phyloP scores from a whole-genome alignment of 2,329 filamentous ascomycete genomes.

The Fusarium irregulare region DNA sequence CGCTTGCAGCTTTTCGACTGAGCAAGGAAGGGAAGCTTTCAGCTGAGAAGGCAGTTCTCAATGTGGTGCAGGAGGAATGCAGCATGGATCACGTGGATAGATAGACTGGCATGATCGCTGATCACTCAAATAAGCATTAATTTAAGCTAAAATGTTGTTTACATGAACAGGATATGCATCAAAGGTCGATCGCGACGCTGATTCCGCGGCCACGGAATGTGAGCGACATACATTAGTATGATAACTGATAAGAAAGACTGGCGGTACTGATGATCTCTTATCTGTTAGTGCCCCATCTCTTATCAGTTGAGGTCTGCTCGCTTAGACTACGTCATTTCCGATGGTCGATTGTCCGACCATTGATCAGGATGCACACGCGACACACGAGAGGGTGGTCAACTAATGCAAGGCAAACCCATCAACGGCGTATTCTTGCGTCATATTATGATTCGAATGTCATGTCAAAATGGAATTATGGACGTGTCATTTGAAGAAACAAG shows the following conservation, averaged over 20 bases:
- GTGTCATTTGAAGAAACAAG: neutral
- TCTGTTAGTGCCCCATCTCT: neutral
- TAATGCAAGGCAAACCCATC: conserved; percentile 14
- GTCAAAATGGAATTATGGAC: neutral
- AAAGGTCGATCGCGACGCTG: neutral
- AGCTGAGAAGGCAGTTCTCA: conserved; percentile 9
- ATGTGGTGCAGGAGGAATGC: neutral
- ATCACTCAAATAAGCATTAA: neutral
- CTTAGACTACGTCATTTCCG: neutral
- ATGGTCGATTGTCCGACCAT: neutral
- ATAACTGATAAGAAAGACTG: neutral
- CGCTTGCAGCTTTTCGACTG: conserved; percentile 2
- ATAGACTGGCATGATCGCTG: accelerated
- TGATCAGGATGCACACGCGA: neutral
- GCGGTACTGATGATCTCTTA: too few species aligned
- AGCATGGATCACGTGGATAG: neutral
- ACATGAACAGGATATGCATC: neutral
- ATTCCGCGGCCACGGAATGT: conserved; percentile 1
- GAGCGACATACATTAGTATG: accelerated
- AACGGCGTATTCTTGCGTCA: conserved; percentile 5
- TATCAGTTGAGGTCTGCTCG: too few species aligned
- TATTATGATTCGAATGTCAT: neutral
- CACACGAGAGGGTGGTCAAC: neutral
- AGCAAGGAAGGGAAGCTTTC: conserved; percentile 9
- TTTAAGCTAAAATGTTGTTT: conserved; percentile 1